These are phyloP conservation scores for Colletotrichum phormii DNA, from an alignment of 2,329 filamentous ascomycete genomes.

Conservation along the genomic window DNA sequence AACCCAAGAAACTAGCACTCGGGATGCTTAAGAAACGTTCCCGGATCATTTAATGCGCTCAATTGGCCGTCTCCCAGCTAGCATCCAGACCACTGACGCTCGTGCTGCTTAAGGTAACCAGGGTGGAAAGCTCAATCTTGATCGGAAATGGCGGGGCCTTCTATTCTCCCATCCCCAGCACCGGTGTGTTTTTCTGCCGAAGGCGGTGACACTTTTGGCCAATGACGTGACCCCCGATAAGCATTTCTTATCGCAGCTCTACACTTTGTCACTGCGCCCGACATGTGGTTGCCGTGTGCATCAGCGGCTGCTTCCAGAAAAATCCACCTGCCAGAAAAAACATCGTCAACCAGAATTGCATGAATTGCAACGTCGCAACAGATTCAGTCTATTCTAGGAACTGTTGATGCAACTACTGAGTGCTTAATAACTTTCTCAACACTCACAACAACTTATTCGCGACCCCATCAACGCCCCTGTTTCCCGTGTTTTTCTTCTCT, in stretches of 20 bases:
- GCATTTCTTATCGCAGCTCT: conserved; percentile 7
- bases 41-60: background rate
- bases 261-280: background rate
- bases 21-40: background rate
- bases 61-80: background rate
- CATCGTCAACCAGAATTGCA: conserved; percentile 2
- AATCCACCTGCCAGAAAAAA: conserved; percentile 13
- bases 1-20: background rate
- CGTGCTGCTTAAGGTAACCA: background rate
- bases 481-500: too few relatives aligned
- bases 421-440: background rate
- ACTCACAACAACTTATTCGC: background rate
- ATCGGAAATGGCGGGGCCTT: conserved; percentile 5
- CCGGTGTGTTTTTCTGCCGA: conserved; percentile 11
- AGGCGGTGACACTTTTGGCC: conserved; percentile 6
- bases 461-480: background rate
- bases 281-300: background rate
- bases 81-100: background rate
- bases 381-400: background rate
- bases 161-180: background rate
- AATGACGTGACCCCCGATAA: conserved; percentile 21
- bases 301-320: conserved; percentile 24
- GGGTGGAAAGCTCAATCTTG: background rate
- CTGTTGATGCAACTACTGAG: background rate
- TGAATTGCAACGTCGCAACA: conserved; percentile 20